Percentiles rank a stretch among this genome's conserved stretches.
These are phyloP conservation scores for Roridomyces roridus DNA, from an alignment of 768 basidiomycete species.

Conservation along the genomic window DNA sequence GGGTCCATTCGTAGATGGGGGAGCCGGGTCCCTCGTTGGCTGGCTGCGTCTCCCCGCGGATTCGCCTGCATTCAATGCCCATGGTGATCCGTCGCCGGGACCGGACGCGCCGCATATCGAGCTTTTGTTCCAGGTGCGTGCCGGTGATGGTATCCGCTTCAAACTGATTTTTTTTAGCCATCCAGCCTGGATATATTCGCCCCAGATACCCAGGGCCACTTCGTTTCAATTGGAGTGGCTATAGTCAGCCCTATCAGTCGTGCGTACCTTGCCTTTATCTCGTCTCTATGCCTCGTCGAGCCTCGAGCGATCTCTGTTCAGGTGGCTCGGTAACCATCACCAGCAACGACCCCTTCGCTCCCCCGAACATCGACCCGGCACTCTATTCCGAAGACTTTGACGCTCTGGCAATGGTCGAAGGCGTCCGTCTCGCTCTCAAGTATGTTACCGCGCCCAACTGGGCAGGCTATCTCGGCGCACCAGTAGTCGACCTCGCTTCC, in stretches of 20 bases:
- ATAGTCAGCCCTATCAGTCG: constrained; percentile 2
- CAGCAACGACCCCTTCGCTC: neutral
- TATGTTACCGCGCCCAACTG: neutral
- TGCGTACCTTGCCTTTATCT: neutral
- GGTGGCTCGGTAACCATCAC: too few species aligned
- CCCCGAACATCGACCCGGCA: neutral
- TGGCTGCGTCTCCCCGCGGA: neutral
- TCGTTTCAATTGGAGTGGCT: neutral
- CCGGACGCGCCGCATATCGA: constrained; percentile 4
- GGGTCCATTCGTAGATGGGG: constrained; percentile 4
- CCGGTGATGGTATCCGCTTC: too few species aligned
- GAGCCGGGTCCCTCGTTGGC: neutral
- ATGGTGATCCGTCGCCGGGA: neutral
- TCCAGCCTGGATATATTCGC: too few species aligned
- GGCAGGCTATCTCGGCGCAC: neutral
- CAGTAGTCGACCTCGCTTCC: neutral
- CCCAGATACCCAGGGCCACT: neutral
- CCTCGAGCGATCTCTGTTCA: neutral
- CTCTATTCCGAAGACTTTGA: neutral
- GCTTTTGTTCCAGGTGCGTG: neutral
- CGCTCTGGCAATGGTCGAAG: neutral
- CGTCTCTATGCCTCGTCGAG: neutral
- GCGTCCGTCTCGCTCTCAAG: neutral
- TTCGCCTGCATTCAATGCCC: neutral
- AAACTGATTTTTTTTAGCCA: too few species aligned